Percentiles rank a stretch among this genome's conserved stretches.
phyloP scores from a whole-genome alignment of 2,329 filamentous ascomycete species.

The Venturia aucupariae region DNA sequence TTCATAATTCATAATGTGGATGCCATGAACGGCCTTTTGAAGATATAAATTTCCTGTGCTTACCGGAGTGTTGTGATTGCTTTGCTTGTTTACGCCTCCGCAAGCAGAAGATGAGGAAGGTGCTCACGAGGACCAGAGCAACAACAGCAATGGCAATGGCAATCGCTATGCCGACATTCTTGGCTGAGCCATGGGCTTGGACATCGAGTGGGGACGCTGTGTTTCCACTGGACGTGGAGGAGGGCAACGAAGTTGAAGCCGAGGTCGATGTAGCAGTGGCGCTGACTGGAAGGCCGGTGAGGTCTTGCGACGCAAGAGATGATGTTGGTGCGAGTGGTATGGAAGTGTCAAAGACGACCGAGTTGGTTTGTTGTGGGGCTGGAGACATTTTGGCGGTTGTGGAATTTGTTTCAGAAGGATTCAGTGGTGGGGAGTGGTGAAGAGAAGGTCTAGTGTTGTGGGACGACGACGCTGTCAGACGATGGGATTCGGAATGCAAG shows the following conservation, averaged over 20 bases:
- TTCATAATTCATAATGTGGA: not conserved
- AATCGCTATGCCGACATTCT: not conserved
- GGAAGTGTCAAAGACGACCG: not conserved
- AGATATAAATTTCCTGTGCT: not conserved
- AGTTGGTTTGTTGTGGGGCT: not conserved
- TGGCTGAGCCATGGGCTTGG: not conserved
- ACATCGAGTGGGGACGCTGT: not conserved
- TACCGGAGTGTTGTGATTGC: not conserved
- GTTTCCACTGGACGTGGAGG: not conserved
- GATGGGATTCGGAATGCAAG: not conserved
- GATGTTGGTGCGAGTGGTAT: not conserved
- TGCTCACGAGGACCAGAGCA: not conserved
- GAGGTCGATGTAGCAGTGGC: not conserved
- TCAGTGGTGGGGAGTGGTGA: not conserved
- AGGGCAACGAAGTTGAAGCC: not conserved
- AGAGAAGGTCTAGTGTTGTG: not conserved
- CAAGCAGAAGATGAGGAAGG: not conserved
- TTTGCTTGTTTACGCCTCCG: slow-evolving; percentile 3
- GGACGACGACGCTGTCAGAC: not conserved
- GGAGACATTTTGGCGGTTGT: not conserved
- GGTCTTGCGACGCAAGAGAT: not conserved
- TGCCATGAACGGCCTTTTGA: not conserved
- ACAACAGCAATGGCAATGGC: not conserved
- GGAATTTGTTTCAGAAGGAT: not conserved
- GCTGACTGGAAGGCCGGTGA: not conserved